Conservation (phyloP, 331 rosid genomes). For the Cucumis variabilis region DNA sequence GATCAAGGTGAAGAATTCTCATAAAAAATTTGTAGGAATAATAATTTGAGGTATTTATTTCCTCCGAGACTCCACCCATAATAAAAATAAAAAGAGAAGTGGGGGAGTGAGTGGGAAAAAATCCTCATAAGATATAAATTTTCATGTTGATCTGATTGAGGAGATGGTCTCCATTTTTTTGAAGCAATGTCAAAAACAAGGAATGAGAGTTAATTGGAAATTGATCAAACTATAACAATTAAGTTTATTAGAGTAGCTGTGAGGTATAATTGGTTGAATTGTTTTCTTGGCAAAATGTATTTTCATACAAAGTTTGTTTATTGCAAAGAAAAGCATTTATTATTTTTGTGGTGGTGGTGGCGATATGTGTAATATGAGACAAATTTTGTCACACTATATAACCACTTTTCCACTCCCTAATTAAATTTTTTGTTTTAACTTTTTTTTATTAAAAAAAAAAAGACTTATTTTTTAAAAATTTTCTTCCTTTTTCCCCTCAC, state of each 20-base stretch:
- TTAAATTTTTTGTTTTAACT: not conserved
- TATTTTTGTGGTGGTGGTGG: slow-evolving; percentile 6
- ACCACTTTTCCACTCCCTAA: slow-evolving; percentile 26
- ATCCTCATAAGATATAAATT: too few relatives aligned
- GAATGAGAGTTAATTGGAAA: not conserved
- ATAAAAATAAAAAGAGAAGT: rapidly evolving
- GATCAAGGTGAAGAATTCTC: too few relatives aligned
- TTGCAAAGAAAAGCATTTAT: not conserved
- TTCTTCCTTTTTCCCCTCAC: not conserved
- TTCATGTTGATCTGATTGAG: too few relatives aligned
- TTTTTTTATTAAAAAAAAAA: not conserved
- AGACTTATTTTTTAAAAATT: not conserved
- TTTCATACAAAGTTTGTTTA: not conserved
- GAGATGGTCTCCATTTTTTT: too few relatives aligned
- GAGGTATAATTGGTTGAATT: not conserved
- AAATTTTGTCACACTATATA: not conserved
- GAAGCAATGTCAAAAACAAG: too few relatives aligned
- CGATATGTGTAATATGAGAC: slow-evolving; percentile 15
- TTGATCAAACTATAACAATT: not conserved
- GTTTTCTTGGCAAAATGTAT: not conserved
- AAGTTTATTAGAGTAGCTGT: not conserved
- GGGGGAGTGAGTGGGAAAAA: not conserved
- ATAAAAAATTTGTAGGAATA: not conserved
- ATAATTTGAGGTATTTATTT: not conserved
- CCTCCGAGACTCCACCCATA: not conserved